Percentiles rank a stretch among this genome's conserved stretches.
phyloP scores from a whole-genome alignment of 139 green algal genomes.

The Chlamydomonas sp. region DNA sequence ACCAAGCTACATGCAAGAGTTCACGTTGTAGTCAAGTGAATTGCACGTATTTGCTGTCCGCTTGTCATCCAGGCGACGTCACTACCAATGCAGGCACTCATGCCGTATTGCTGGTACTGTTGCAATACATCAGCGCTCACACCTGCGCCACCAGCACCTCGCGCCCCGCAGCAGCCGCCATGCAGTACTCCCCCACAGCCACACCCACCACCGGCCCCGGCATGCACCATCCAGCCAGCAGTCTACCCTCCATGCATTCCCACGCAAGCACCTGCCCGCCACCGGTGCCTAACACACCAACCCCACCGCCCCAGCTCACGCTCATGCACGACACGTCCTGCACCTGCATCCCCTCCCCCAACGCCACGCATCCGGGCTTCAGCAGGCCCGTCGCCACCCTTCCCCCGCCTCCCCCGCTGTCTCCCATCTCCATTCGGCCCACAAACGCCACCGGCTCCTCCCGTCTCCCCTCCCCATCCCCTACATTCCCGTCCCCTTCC shows the following conservation, averaged over 20 bases:
- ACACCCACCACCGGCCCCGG: not conserved
- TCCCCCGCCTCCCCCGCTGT: not conserved
- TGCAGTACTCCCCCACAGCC: not conserved
- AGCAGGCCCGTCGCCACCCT: conserved; percentile 7
- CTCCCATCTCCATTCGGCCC: no score
- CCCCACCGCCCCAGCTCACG: not conserved
- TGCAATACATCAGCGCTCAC: not conserved
- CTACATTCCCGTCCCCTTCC: no score
- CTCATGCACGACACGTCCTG: not conserved
- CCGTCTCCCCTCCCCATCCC: no score
- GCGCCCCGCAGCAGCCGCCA: not conserved
- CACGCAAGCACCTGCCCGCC: conserved; percentile 5
- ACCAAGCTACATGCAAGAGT: no score
- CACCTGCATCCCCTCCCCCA: not conserved
- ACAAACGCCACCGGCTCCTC: no score
- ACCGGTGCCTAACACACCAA: conserved; percentile 3
- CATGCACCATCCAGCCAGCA: conserved; percentile 24
- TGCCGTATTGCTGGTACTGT: no score
- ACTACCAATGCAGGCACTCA: no score
- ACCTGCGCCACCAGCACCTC: not conserved
- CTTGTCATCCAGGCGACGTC: no score
- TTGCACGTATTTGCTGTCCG: no score
- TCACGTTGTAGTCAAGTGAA: no score
- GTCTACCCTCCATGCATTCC: not conserved
- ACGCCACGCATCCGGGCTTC: not conserved